Conservation (phyloP, 2,329 filamentous ascomycete genomes). For the Volutella citrinella region DNA sequence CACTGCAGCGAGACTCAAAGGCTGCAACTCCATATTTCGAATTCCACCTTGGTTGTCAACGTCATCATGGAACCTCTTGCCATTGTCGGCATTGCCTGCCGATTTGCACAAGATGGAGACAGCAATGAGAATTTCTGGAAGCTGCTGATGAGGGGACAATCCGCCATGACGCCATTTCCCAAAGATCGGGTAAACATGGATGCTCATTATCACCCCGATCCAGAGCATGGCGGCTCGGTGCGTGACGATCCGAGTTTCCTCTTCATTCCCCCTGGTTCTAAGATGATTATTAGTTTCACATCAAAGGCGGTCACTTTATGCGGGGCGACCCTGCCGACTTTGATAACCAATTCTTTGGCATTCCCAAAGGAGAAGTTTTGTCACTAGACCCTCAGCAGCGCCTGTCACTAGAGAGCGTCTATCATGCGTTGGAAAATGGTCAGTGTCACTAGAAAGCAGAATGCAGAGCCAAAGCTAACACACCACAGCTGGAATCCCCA, state of each 20-base stretch:
- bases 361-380: constrained; percentile 4
- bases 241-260: not conserved
- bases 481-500: not conserved
- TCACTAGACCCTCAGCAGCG: constrained; percentile 5
- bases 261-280: not conserved
- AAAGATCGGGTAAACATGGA: constrained; percentile 6
- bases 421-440: constrained; percentile 5
- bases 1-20: no score
- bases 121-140: constrained; percentile 7
- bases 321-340: constrained; percentile 4
- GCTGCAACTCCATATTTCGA: no score
- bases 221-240: constrained; percentile 5
- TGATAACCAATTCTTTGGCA: constrained; percentile 6
- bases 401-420: constrained; percentile 4
- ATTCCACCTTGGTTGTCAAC: not conserved
- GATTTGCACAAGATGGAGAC: constrained; percentile 4
- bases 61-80: constrained; percentile 6
- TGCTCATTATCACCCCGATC: constrained; percentile 4
- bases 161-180: constrained; percentile 4
- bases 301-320: constrained; percentile 4
- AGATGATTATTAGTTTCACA: constrained; percentile 1
- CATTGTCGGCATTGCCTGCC: constrained; percentile 6
- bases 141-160: constrained; percentile 4
- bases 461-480: not conserved
- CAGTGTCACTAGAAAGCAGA: not conserved